These are phyloP conservation scores for Prosopis cineraria DNA, from an alignment of 306 rosid genomes.

Conservation along the genomic window DNA sequence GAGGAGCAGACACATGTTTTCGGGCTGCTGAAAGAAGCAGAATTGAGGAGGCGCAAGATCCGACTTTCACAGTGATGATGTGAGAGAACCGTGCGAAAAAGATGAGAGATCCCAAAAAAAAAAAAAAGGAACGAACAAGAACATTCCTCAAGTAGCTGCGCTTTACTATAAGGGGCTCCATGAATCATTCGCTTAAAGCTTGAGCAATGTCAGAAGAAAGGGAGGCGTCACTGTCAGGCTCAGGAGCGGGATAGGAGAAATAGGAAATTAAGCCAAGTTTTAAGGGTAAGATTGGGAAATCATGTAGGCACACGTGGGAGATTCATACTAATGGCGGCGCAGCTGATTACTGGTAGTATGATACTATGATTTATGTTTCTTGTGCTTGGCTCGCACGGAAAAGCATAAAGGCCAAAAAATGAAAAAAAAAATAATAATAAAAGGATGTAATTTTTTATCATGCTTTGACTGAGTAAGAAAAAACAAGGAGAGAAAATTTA, in stretches of 20 bases:
- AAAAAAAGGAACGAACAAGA: constrained; percentile 46
- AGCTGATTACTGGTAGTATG: background rate
- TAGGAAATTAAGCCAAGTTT: constrained; percentile 8
- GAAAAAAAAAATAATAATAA: too few relatives aligned
- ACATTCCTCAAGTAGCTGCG: constrained; percentile 30
- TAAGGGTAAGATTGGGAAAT: constrained; percentile 38
- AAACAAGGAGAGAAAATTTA: too few relatives aligned
- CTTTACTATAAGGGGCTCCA: constrained; percentile 43
- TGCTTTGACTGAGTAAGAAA: too few relatives aligned
- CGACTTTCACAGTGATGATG: constrained; percentile 47
- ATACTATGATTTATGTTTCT: too few relatives aligned
- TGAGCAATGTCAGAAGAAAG: constrained; percentile 27
- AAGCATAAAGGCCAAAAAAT: too few relatives aligned
- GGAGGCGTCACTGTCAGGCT: background rate
- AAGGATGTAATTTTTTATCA: too few relatives aligned
- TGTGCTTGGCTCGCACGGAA: too few relatives aligned
- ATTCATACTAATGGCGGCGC: background rate
- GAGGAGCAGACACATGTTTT: background rate
- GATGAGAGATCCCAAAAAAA: constrained; percentile 49
- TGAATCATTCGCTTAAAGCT: constrained; percentile 13
- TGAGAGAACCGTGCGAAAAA: constrained; percentile 50
- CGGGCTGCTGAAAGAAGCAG: constrained; percentile 39
- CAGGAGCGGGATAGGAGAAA: background rate
- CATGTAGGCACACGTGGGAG: background rate
- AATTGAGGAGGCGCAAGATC: constrained; percentile 44